These are phyloP conservation scores for Pichia sp. DNA, from an alignment of 1,139 yeast species.

Conservation along the genomic window DNA sequence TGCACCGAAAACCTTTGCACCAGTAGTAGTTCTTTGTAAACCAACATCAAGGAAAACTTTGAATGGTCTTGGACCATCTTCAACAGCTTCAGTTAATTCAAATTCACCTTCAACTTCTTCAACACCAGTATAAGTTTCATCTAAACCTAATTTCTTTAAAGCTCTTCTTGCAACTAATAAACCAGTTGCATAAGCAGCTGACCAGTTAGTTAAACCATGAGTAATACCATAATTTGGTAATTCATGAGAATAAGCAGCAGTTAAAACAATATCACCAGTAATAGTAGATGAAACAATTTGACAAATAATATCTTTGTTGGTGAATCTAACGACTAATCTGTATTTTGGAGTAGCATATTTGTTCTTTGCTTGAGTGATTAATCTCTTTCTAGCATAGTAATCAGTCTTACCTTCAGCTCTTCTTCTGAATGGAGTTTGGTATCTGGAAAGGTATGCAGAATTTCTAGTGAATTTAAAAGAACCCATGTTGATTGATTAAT, in stretches of 20 bases:
- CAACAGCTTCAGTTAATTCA: constrained; percentile 97
- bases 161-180: constrained; percentile 99
- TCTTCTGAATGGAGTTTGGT: constrained; percentile 99
- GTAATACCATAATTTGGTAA: constrained; percentile 96
- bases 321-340: constrained; percentile 99
- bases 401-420: constrained; percentile 99
- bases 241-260: constrained; percentile 99
- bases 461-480: constrained; percentile 47
- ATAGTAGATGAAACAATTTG: constrained; percentile 96
- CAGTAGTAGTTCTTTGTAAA: constrained; percentile 99
- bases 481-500: constrained; percentile 39
- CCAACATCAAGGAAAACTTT: constrained; percentile 99
- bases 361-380: constrained; percentile 99
- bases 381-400: constrained; percentile 99
- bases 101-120: constrained; percentile 99
- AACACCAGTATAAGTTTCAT: constrained; percentile 97
- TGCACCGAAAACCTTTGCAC: constrained; percentile 99
- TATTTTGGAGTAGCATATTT: constrained; percentile 99
- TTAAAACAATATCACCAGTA: constrained; percentile 92
- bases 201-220: constrained; percentile 99
- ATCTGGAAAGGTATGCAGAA: constrained; percentile 97
- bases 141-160: constrained; percentile 94
- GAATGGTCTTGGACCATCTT: constrained; percentile 99
- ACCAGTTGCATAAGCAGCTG: constrained; percentile 99
- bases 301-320: constrained; percentile 98